A percentile compares a stretch with the other conserved stretches of the same genome.
phyloP scores from a whole-genome alignment of 2,329 filamentous ascomycete genomes.

The Ceratocystis huliohia region DNA sequence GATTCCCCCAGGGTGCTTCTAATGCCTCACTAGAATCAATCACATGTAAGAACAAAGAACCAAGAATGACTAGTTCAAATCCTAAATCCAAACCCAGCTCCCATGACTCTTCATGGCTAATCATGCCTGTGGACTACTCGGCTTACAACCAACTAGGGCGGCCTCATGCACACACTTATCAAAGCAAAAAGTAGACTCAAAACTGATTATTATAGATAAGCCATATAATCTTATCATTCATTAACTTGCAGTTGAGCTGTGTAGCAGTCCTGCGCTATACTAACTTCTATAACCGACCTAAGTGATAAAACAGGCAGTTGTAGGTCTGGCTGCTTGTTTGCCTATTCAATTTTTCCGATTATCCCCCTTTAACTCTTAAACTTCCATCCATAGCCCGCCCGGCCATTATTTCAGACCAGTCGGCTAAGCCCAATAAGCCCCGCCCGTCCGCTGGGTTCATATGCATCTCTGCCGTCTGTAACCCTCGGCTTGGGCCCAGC shows the following conservation, averaged over 20 bases:
- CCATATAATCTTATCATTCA: slow-evolving; percentile 4
- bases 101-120: too few species aligned
- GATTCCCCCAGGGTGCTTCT: not conserved
- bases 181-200: not conserved
- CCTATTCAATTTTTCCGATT: not conserved
- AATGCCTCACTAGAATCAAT: not conserved
- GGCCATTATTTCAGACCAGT: not conserved
- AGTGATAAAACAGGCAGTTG: too few species aligned
- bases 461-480: not conserved
- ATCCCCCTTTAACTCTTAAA: not conserved
- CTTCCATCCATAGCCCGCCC: not conserved
- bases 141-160: too few species aligned
- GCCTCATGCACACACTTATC: too few species aligned
- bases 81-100: too few species aligned
- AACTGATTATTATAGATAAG: not conserved
- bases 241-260: not conserved
- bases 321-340: not conserved
- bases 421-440: not conserved
- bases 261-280: not conserved
- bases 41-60: not conserved
- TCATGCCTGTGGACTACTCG: too few species aligned
- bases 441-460: not conserved
- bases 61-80: not conserved
- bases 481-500: not conserved
- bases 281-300: not conserved